phyloP scores from a whole-genome alignment of 805 yeast genomes.

The Lipomyces kockii region DNA sequence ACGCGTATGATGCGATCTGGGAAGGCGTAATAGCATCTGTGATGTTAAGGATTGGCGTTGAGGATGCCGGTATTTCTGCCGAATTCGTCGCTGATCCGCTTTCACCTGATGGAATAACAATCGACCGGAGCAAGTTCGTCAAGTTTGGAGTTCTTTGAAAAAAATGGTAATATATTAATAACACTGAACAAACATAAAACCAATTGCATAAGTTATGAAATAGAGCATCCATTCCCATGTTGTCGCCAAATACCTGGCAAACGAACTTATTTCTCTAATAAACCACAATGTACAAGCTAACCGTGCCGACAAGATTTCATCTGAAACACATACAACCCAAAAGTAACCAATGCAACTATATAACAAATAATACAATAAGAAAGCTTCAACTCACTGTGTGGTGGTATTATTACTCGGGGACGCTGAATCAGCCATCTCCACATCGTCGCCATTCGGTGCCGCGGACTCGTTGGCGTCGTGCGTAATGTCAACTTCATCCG shows the following conservation, averaged over 20 bases:
- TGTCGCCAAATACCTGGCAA: background rate
- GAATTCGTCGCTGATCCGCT: conserved; percentile 1
- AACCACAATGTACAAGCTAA: background rate
- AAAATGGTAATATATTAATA: conserved; percentile 17
- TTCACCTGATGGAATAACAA: conserved; percentile 23
- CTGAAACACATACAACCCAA: conserved; percentile 6
- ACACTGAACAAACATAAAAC: conserved; percentile 7
- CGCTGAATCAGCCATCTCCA: conserved; percentile 32
- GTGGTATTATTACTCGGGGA: conserved; percentile 3
- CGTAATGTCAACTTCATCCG: conserved; percentile 34
- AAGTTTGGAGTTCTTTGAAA: conserved; percentile 21
- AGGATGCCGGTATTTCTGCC: conserved; percentile 2
- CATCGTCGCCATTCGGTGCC: conserved; percentile 22
- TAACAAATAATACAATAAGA: background rate
- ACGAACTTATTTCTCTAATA: background rate
- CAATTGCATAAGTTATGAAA: background rate
- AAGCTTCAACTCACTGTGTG: conserved; percentile 31
- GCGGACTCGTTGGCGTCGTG: conserved; percentile 13
- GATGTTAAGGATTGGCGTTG: conserved; percentile 24
- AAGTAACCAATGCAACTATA: conserved; percentile 5
- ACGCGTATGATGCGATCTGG: conserved; percentile 22
- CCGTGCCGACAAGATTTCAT: conserved; percentile 1
- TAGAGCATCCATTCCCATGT: conserved; percentile 10
- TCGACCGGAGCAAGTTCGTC: conserved; percentile 27
- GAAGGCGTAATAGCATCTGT: conserved; percentile 25